Base-by-base conservation (phyloP, 768 basidiomycete species). In the Tubosaeta sp. region DNA sequence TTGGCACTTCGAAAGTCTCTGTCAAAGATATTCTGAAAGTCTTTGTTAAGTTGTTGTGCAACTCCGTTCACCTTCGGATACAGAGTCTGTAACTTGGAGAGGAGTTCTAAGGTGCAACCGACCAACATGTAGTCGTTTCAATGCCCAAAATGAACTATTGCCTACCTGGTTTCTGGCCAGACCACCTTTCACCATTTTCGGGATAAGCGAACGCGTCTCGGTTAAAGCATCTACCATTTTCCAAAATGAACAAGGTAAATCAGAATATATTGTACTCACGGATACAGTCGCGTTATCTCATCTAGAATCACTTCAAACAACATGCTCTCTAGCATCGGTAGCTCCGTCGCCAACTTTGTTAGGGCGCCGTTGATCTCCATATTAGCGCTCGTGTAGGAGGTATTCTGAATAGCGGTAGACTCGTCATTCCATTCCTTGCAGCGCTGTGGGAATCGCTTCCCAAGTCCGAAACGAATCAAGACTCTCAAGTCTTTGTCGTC, bases 401-500 rank as follows among this genome's bases (percentile, higher is more conserved):
- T 45, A 5, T 4, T 47, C 9, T 8, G 43, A 8, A 60, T 14
- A 3, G 63, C 52, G 1, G 0, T 39, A 2, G 55, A 48, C 0
- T 60, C 53, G 0, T 63, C 51, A 19, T 50, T 56, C 70, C 69
- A 74, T 0, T 54, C 37, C 2, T 38, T 48, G 34, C 69, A 68
- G 7, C 22, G 22, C 22, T 22, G 22, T 22, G 22, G 22, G 22
- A 22, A 22, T 22, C 22, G 22, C 22, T 22, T 60, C 7, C 51
- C 41, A 0, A 76, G 64, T 1, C 73, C 75, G 2, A 45, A 33
- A 13, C 16, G 35, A 19, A 69, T 44, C 6, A 76, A 56, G 0
- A 69, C 65, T 6, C 33, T 52, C 0, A 76, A 4, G 0, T 61
- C 60, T 0, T 65, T 60, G 2, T 65, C 65, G 6, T 59, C 55